A percentile compares a stretch with the other conserved stretches of the same genome.
Evolutionary conservation across 176 grass and related monocot species (phyloP).

Genomic region (Oryza punctata): DNA sequence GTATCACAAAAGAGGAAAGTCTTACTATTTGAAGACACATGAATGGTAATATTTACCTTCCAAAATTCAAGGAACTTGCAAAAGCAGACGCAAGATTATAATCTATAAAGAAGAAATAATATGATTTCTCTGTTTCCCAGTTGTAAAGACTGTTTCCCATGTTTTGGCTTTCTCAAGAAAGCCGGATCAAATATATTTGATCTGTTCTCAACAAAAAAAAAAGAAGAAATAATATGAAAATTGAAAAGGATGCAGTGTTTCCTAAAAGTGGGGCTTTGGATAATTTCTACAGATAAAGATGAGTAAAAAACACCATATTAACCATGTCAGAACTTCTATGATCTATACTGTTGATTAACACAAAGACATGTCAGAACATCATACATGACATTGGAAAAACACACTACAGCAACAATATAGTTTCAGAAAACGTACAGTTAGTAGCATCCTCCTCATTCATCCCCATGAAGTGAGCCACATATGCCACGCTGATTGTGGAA

Average conservation of each 20-base stretch:
- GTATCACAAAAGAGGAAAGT: conserved; percentile 2
- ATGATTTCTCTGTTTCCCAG: too few species aligned
- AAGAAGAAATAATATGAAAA: not conserved
- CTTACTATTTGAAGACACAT: not conserved
- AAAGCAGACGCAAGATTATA: conserved; percentile 6
- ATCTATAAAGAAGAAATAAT: conserved; percentile 5
- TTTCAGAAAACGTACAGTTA: conserved; percentile 63
- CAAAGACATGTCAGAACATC: not conserved
- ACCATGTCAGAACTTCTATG: not conserved
- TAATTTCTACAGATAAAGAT: not conserved
- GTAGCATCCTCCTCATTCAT: conserved; percentile 82
- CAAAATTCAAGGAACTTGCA: not conserved
- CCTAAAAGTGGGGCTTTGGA: not conserved
- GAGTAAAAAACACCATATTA: not conserved
- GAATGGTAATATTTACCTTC: not conserved
- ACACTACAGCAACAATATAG: not conserved
- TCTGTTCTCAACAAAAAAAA: too few species aligned
- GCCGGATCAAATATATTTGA: too few species aligned
- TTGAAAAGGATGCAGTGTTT: not conserved
- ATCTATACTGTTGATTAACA: not conserved
- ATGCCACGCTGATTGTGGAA: conserved; percentile 71
- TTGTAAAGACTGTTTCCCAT: too few species aligned
- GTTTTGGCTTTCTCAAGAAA: too few species aligned
- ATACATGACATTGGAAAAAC: not conserved
- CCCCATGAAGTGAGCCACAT: conserved; percentile 85